Base-by-base conservation (phyloP, 2,329 filamentous ascomycete genomes). In the Penicillium sp. region DNA sequence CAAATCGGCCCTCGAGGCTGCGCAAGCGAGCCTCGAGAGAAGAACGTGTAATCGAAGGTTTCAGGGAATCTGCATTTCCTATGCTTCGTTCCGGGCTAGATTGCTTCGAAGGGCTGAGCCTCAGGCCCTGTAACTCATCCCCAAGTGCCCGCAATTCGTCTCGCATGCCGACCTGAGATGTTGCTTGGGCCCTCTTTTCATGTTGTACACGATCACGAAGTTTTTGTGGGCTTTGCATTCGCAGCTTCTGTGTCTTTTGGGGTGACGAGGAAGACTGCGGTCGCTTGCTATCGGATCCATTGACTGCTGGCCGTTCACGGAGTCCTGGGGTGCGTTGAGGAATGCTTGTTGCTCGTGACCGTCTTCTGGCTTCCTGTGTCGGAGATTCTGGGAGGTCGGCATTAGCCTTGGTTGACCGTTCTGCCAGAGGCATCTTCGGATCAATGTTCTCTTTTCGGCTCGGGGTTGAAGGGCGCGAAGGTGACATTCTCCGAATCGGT, bases 161-260 rank as follows among this genome's bases (percentile, higher is more conserved):
- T 68, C 88, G 84, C 12, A 97, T 73, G 3, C 82, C 82, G 2
- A 81, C 79, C 55, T 92, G 89, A 0, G 87, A 85, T 7, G 86
- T 84, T 4, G 85, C 84, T 13, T 92, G 84, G 0, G 86, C 83
- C 49, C 83, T 85, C 71, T 91, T 91, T 69, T 96, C 91, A 41
- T 84, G 86, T 63, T 93, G 88, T 0, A 97, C 80, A 27, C 93
- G 87, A 74, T 97, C 92, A 15, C 92, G 88, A 36, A 86, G 75
- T 71, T 86, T 86, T 60, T 85, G 82, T 3, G 84, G 83, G 30
- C 80, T 84, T 62, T 86, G 84, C 78, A 85, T 80, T 34, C 78
- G 76, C 17, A 93, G 77, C 68, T 89, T 92, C 61, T 88, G 87
- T 0, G 86, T 81, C 12, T 84, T 87, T 55, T 90, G 86, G 9